These are phyloP conservation scores for Aspergillus sclerotialis DNA, from an alignment of 2,329 filamentous ascomycete species.

Conservation along the genomic window DNA sequence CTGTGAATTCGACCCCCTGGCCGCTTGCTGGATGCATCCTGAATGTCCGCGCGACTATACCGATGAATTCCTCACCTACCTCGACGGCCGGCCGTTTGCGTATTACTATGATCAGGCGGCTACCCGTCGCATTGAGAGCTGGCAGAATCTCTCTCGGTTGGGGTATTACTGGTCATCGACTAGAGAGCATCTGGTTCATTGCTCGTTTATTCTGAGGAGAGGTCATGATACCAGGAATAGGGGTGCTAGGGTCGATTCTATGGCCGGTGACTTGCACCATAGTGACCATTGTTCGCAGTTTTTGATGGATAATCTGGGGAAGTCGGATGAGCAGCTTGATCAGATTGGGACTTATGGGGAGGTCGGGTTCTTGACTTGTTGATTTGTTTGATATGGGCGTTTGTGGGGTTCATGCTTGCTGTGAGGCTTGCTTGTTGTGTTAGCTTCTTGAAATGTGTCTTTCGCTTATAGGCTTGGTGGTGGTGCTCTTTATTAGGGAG, in stretches of 20 bases:
- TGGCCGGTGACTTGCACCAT: slow-evolving; percentile 10
- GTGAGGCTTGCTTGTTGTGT: no score
- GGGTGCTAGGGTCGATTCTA: slow-evolving; percentile 10
- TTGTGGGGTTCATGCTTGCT: no score
- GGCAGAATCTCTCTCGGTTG: slow-evolving; percentile 6
- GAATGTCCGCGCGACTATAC: slow-evolving; percentile 9
- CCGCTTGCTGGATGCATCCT: slow-evolving; percentile 11
- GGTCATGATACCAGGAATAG: slow-evolving; percentile 11
- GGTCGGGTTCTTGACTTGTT: slow-evolving; percentile 9
- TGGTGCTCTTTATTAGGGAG: no score
- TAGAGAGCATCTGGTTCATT: slow-evolving; percentile 9
- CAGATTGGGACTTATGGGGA: slow-evolving; percentile 8
- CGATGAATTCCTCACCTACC: slow-evolving; percentile 7
- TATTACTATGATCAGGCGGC: slow-evolving; percentile 11
- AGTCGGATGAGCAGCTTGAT: slow-evolving; percentile 5
- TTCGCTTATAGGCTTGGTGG: no score
- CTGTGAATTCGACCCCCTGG: slow-evolving; percentile 10
- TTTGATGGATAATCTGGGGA: slow-evolving; percentile 8
- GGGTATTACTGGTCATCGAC: slow-evolving; percentile 7
- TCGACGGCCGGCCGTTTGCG: slow-evolving; percentile 9
- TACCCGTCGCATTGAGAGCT: slow-evolving; percentile 8
- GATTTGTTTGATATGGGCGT: no score
- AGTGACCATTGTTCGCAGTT: slow-evolving; percentile 12
- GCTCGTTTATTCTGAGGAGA: slow-evolving; percentile 9
- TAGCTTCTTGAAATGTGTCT: no score